Evolutionary conservation across 192 early-diverging fungal genomes (phyloP).

Genomic region (Podochytrium sp.): DNA sequence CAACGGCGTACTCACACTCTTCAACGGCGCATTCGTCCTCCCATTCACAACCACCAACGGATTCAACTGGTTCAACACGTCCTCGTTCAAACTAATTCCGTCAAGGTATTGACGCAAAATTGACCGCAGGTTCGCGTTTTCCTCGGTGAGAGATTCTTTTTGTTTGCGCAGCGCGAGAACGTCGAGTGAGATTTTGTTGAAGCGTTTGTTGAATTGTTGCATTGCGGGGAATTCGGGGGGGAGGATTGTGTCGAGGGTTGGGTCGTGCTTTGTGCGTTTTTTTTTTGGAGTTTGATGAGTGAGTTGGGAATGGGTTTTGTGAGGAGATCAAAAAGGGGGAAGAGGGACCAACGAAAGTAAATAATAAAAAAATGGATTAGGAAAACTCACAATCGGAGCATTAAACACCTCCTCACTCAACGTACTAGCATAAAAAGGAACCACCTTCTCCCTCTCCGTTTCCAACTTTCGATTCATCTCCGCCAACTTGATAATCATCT

Average conservation of each 20-base stretch:
- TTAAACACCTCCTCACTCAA: conserved; percentile 1
- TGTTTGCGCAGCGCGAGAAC: conserved; percentile 54
- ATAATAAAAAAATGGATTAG: not conserved
- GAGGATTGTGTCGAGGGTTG: conserved; percentile 28
- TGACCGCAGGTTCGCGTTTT: conserved; percentile 53
- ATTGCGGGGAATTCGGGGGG: conserved; percentile 57
- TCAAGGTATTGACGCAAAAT: conserved; percentile 67
- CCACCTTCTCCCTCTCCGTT: conserved; percentile 62
- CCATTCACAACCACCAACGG: conserved; percentile 65
- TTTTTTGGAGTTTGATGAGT: too few species aligned
- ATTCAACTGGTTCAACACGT: conserved; percentile 54
- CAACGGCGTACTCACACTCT: conserved; percentile 40
- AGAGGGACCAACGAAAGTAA: not conserved
- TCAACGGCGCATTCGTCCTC: conserved; percentile 50
- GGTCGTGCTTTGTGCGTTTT: conserved; percentile 26
- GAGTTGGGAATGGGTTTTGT: too few species aligned
- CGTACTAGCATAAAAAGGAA: conserved; percentile 46
- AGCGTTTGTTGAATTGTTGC: conserved; percentile 65
- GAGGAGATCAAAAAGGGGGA: not conserved
- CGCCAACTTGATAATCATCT: conserved; percentile 62
- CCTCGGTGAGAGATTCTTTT: conserved; percentile 47
- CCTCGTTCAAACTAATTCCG: conserved; percentile 58
- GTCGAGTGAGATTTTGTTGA: conserved; percentile 59
- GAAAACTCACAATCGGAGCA: conserved; percentile 6
- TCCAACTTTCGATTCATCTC: conserved; percentile 71